Evolutionary conservation across 106 monocot genomes (phyloP).

Genomic region (Dioscorea alata): DNA sequence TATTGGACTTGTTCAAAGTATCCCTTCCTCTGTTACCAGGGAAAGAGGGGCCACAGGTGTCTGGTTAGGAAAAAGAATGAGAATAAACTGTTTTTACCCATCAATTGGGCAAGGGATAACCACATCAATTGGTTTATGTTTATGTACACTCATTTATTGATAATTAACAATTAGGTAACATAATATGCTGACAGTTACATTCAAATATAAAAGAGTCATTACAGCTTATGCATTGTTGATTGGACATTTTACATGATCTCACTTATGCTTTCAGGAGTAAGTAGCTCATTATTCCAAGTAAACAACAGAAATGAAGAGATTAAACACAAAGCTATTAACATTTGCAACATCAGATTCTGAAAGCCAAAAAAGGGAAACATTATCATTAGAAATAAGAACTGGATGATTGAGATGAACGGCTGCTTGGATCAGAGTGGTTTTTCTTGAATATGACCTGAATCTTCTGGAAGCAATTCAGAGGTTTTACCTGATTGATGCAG

Average conservation of each 20-base stretch:
- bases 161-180: not conserved
- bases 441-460: slow-evolving; percentile 73
- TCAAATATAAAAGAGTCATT: no score
- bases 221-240: no score
- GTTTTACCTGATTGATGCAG: slow-evolving; percentile 45
- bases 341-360: not conserved
- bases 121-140: not conserved
- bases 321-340: not conserved
- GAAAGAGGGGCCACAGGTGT: not conserved
- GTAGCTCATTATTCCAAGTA: no score
- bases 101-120: not conserved
- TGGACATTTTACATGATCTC: no score
- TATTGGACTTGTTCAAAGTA: slow-evolving; percentile 10
- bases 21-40: slow-evolving; percentile 25
- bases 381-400: not conserved
- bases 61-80: not conserved
- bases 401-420: slow-evolving; percentile 34
- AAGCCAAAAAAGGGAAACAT: not conserved
- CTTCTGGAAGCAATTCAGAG: slow-evolving; percentile 72
- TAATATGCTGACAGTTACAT: no score
- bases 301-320: no score
- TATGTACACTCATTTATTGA: not conserved
- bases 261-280: no score
- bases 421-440: slow-evolving; percentile 47
- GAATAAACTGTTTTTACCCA: not conserved